These are phyloP conservation scores for Cladosporium sp. DNA, from an alignment of 2,329 filamentous ascomycete species.

Conservation along the genomic window DNA sequence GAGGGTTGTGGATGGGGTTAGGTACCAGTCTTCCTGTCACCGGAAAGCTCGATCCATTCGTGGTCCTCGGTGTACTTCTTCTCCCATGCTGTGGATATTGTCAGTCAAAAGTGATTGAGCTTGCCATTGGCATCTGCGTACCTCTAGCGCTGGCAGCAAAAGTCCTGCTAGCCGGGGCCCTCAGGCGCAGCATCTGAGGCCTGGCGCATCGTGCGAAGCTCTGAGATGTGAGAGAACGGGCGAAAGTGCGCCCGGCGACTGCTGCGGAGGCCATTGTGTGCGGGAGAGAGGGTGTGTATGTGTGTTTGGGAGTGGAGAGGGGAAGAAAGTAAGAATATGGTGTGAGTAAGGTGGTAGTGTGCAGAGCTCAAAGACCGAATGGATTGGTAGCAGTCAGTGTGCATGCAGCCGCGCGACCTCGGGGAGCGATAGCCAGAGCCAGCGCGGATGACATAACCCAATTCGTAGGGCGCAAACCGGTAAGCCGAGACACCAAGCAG, in stretches of 20 bases:
- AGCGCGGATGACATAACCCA: background rate
- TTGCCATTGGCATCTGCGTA: conserved; percentile 14
- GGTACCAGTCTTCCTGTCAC: conserved; percentile 72
- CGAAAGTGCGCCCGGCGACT: conserved; percentile 19
- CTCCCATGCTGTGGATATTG: conserved; percentile 48
- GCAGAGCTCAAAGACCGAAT: background rate
- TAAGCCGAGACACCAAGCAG: background rate
- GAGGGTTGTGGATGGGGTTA: conserved; percentile 3
- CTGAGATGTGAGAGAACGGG: conserved; percentile 19
- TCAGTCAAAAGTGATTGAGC: too few relatives aligned
- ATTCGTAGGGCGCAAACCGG: background rate
- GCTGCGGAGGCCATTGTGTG: conserved; percentile 16
- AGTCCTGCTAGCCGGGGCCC: conserved; percentile 21
- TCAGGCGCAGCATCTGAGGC: conserved; percentile 7
- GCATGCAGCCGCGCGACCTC: background rate
- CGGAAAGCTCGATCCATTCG: conserved; percentile 91
- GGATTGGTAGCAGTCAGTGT: too few relatives aligned
- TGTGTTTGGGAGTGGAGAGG: background rate
- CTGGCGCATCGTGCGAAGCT: conserved; percentile 21
- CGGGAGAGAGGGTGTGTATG: background rate
- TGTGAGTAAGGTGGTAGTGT: too few relatives aligned
- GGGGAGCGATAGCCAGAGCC: background rate
- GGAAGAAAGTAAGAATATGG: too few relatives aligned
- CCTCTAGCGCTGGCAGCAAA: conserved; percentile 27
- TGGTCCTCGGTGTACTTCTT: conserved; percentile 96